Percentiles rank a stretch among this genome's conserved stretches.
Conservation (phyloP, 1,284 basidiomycete species). For the Vanrija sp. region DNA sequence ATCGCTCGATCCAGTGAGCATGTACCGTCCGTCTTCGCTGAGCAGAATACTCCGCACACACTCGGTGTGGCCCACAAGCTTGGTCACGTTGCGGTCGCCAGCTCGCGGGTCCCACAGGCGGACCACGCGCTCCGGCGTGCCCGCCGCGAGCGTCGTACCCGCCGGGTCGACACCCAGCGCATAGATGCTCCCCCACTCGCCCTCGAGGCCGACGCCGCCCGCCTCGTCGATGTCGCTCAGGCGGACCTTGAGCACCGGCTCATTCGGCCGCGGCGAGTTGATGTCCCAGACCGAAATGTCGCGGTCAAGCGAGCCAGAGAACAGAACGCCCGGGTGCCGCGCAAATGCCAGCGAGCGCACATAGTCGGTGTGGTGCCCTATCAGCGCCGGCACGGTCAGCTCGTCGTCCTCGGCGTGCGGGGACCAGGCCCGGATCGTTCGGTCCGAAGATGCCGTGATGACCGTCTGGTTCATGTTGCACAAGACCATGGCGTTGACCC, state of each 20-base stretch:
- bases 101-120: constrained; percentile 89
- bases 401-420: constrained; percentile 63
- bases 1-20: constrained; percentile 85
- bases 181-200: constrained; percentile 69
- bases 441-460: constrained; percentile 91
- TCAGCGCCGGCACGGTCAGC: constrained; percentile 58
- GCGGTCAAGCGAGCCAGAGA: constrained; percentile 91
- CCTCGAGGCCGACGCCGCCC: constrained; percentile 37
- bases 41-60: constrained; percentile 87
- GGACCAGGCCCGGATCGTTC: constrained; percentile 89
- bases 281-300: constrained; percentile 94
- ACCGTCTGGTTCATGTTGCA: constrained; percentile 93
- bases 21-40: constrained; percentile 83
- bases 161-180: constrained; percentile 71
- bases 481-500: constrained; percentile 92
- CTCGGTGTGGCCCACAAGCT: constrained; percentile 90
- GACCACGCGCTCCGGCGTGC: constrained; percentile 84
- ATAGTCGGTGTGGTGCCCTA: constrained; percentile 90
- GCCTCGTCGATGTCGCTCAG: constrained; percentile 36
- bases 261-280: constrained; percentile 48
- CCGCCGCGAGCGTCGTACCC: constrained; percentile 78
- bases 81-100: constrained; percentile 57
- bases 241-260: constrained; percentile 42
- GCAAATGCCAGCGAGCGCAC: constrained; percentile 79
- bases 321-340: constrained; percentile 76